Evolutionary conservation across 2,329 filamentous ascomycete species (phyloP), one percentile per base, ranked within the genome.

Genomic region (Fusarium decemcellulare): DNA sequence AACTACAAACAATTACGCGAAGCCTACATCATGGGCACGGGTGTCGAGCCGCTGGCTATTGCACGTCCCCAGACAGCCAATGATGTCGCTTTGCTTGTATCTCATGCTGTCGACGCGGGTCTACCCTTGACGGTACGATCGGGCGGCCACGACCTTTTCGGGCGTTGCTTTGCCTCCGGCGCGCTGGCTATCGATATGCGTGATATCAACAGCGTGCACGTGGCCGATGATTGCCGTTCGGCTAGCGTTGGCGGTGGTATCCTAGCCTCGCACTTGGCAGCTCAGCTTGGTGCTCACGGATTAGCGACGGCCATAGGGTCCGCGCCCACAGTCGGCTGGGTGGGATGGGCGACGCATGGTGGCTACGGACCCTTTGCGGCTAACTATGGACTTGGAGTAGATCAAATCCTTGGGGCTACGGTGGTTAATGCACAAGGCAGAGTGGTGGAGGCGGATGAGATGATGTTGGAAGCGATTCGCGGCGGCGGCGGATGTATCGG

Each of bases 141-240:
- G 0, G 68, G 68, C 8, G 67, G 68, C 0, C 60, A 70, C 5
- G 64, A 71, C 12, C 65, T 56, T 3, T 44, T 54, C 5, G 27
- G 42, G 2, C 64, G 64, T 3, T 65, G 44, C 4, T 42, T 68
- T 2, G 61, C 48, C 0, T 2, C 67, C 2, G 37, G 50, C 0
- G 39, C 60, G 1, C 48, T 71, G 8, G 48, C 62, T 0, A 70
- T 70, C 7, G 67, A 71, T 8, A 63, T 70, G 68, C 51, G 68
- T 6, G 68, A 68, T 30, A 62, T 71, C 11, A 61, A 65, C 1
- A 36, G 59, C 6, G 57, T 65, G 12, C 12, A 18, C 0, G 7
- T 68, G 1, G 2, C 42, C 0, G 29, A 59, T 2, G 61, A 61
- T n/a, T 58, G 51, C 12, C 37, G 10, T 2, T 61, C 27, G 0